A percentile compares a stretch with the other conserved stretches of the same genome.
These are phyloP conservation scores for Alternaria sp. DNA, from an alignment of 2,329 filamentous ascomycete species.

Conservation along the genomic window DNA sequence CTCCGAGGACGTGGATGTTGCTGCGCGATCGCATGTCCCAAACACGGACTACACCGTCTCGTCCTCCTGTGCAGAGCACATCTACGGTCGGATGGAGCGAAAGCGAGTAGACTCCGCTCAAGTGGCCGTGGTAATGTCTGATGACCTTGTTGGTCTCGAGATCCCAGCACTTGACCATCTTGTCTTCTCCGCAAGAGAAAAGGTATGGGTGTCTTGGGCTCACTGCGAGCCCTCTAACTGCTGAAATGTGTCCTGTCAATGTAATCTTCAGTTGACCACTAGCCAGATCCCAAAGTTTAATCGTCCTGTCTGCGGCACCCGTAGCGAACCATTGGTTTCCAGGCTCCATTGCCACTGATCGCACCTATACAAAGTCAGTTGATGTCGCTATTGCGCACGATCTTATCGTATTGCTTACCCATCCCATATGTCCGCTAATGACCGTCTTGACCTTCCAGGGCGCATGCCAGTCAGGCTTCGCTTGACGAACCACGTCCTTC, in stretches of 20 bases:
- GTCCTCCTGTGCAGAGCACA: slow-evolving; percentile 91
- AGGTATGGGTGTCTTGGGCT: slow-evolving; percentile 94
- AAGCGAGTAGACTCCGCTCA: slow-evolving; percentile 94
- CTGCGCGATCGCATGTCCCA: slow-evolving; percentile 97
- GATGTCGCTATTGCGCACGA: not conserved
- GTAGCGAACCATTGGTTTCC: slow-evolving; percentile 98
- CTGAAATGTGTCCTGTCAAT: slow-evolving; percentile 43
- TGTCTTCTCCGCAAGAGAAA: slow-evolving; percentile 97
- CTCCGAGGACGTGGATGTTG: slow-evolving; percentile 92
- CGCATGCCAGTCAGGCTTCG: slow-evolving; percentile 93
- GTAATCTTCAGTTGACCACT: slow-evolving; percentile 65
- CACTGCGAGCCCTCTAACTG: slow-evolving; percentile 76
- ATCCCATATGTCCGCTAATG: slow-evolving; percentile 93
- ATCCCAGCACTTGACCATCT: slow-evolving; percentile 99
- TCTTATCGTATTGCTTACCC: slow-evolving; percentile 66
- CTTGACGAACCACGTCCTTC: slow-evolving; percentile 70
- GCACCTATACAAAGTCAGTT: slow-evolving; percentile 72
- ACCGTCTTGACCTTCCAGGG: slow-evolving; percentile 99
- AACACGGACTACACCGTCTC: slow-evolving; percentile 92
- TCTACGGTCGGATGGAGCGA: slow-evolving; percentile 94
- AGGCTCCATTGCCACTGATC: slow-evolving; percentile 78
- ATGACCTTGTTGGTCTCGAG: slow-evolving; percentile 97
- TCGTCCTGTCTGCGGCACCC: slow-evolving; percentile 85
- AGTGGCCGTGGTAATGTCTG: slow-evolving; percentile 89
- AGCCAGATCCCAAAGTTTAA: slow-evolving; percentile 98